Evolutionary conservation across 768 basidiomycete species (phyloP).

Genomic region (Coprinopsis marcescibilis): DNA sequence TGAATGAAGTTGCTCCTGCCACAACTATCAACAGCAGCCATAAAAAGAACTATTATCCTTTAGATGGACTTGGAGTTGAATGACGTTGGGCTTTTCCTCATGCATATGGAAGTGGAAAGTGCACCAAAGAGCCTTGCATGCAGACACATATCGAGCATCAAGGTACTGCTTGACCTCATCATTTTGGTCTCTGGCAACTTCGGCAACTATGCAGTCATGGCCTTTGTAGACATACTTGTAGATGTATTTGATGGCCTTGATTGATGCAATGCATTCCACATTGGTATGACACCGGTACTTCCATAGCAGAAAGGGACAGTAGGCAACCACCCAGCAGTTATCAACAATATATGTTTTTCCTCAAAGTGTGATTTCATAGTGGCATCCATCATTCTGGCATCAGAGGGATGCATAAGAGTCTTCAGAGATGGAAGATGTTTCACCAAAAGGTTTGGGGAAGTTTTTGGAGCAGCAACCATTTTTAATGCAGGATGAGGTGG

Average conservation of each 20-base stretch:
- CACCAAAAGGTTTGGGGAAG: too few relatives aligned
- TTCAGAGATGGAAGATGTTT: constrained; percentile 22
- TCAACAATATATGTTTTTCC: too few relatives aligned
- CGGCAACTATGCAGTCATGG: not conserved
- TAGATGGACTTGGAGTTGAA: constrained; percentile 25
- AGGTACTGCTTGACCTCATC: constrained; percentile 32
- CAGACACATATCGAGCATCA: constrained; percentile 28
- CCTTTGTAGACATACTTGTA: too few relatives aligned
- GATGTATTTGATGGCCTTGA: too few relatives aligned
- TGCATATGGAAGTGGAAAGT: constrained; percentile 30
- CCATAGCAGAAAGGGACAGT: too few relatives aligned
- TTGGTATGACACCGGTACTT: too few relatives aligned
- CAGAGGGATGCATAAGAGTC: constrained; percentile 18
- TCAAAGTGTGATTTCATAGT: too few relatives aligned
- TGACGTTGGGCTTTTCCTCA: constrained; percentile 27
- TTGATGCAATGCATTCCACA: too few relatives aligned
- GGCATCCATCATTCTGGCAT: constrained; percentile 25
- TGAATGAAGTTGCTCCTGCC: constrained; percentile 9
- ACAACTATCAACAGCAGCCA: constrained; percentile 19
- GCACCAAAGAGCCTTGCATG: constrained; percentile 30
- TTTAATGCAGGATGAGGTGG: too few relatives aligned
- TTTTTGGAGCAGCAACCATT: too few relatives aligned
- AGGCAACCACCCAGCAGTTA: too few relatives aligned
- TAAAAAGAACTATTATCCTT: constrained; percentile 25
- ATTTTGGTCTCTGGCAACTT: not conserved